These are phyloP conservation scores for Globisporangium canariense DNA, from an alignment of 352 stramenopile genomes.

Conservation along the genomic window DNA sequence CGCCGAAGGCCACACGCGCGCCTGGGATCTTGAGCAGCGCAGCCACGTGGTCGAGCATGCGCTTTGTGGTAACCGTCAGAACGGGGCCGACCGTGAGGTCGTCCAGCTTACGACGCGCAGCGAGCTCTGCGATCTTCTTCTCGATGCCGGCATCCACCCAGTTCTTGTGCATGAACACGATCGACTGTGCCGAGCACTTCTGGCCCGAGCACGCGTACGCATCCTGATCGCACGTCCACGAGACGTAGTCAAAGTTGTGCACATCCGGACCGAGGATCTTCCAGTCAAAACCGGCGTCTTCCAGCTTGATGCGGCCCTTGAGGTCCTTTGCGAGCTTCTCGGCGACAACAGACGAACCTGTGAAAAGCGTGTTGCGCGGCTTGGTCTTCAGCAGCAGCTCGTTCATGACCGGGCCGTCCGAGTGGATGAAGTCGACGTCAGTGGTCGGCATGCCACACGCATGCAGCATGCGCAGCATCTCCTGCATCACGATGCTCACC, in stretches of 20 bases:
- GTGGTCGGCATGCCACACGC: constrained; percentile 93
- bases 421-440: constrained; percentile 98
- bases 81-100: constrained; percentile 97
- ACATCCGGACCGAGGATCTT: constrained; percentile 97
- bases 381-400: constrained; percentile 92
- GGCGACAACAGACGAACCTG: constrained; percentile 91
- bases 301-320: constrained; percentile 91
- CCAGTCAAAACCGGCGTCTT: constrained; percentile 99
- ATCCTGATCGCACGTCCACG: constrained; percentile 98
- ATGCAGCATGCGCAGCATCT: constrained; percentile 95
- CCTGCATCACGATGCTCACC: constrained; percentile 97
- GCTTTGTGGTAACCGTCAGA: constrained; percentile 95
- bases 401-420: constrained; percentile 92
- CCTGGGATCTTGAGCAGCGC: constrained; percentile 92
- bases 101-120: constrained; percentile 86
- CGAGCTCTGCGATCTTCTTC: constrained; percentile 90
- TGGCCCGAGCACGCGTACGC: constrained; percentile 97
- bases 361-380: constrained; percentile 97
- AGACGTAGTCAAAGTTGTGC: constrained; percentile 95
- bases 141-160: constrained; percentile 91
- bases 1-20: constrained; percentile 94
- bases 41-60: constrained; percentile 92
- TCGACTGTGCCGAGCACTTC: constrained; percentile 98
- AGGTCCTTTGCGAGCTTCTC: constrained; percentile 93
- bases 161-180: constrained; percentile 98